Conservation (phyloP, 202 grass and related monocot species). For the Eragrostis tef region DNA sequence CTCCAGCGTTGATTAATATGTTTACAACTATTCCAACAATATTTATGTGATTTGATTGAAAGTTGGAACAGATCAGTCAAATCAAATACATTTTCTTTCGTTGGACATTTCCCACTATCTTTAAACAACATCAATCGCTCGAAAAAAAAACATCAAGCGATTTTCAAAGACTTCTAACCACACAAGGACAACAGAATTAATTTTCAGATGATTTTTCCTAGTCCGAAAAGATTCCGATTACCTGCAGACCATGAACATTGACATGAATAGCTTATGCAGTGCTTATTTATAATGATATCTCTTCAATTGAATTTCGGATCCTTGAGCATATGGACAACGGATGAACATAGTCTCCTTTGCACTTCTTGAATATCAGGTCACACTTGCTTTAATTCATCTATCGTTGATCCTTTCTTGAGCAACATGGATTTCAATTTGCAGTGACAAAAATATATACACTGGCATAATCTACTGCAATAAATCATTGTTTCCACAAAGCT, state of each 20-base stretch:
- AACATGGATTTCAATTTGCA: not conserved
- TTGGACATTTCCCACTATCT: not conserved
- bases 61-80: not conserved
- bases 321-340: not conserved
- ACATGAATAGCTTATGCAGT: not conserved
- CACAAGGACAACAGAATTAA: not conserved
- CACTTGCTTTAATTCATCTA: not conserved
- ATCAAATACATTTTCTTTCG: not conserved
- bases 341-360: not conserved
- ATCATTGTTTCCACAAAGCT: not conserved
- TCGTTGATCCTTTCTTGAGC: not conserved
- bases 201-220: not conserved
- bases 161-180: slow-evolving; percentile 38
- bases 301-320: not conserved
- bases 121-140: no score
- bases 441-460: not conserved
- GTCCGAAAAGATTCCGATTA: not conserved
- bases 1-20: not conserved
- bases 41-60: not conserved
- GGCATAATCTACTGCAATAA: not conserved
- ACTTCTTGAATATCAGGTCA: not conserved
- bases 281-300: slow-evolving; percentile 12
- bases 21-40: not conserved
- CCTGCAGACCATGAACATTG: not conserved
- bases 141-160: not conserved